Conservation (phyloP, 2,329 filamentous ascomycete genomes). For the Akanthomyces uredinophilus region DNA sequence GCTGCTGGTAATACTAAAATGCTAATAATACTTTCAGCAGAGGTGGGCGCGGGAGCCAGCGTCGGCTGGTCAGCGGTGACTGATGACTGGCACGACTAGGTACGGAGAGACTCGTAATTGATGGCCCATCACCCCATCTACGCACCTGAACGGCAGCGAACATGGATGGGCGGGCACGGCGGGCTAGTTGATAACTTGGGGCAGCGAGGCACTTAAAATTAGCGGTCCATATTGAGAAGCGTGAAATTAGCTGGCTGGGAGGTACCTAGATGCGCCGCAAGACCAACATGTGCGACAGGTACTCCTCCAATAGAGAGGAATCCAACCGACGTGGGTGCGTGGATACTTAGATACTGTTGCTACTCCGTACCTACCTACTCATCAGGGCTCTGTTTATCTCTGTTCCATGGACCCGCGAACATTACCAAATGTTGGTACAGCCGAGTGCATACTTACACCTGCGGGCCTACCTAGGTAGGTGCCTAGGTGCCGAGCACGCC, state of each 20-base stretch:
- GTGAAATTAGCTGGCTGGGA: neutral
- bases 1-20: neutral
- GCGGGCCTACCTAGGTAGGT: too few relatives aligned
- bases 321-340: neutral
- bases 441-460: too few relatives aligned
- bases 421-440: too few relatives aligned
- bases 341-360: too few relatives aligned
- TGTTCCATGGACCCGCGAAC: neutral
- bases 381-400: neutral
- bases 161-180: neutral
- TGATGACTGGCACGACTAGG: neutral
- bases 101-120: neutral
- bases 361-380: too few relatives aligned
- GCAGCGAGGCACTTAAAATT: too few relatives aligned
- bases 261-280: neutral
- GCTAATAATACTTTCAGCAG: too few relatives aligned
- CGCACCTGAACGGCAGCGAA: neutral
- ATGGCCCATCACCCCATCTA: neutral
- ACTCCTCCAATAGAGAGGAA: neutral
- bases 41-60: too few relatives aligned
- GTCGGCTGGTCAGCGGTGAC: too few relatives aligned
- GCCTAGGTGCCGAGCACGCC: too few relatives aligned
- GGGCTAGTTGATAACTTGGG: too few relatives aligned
- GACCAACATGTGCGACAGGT: neutral
- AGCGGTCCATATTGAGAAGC: neutral